Percentiles rank a stretch among this genome's conserved stretches.
phyloP scores from a whole-genome alignment of 2,329 filamentous ascomycete species.

The Thermoascus crustaceus region DNA sequence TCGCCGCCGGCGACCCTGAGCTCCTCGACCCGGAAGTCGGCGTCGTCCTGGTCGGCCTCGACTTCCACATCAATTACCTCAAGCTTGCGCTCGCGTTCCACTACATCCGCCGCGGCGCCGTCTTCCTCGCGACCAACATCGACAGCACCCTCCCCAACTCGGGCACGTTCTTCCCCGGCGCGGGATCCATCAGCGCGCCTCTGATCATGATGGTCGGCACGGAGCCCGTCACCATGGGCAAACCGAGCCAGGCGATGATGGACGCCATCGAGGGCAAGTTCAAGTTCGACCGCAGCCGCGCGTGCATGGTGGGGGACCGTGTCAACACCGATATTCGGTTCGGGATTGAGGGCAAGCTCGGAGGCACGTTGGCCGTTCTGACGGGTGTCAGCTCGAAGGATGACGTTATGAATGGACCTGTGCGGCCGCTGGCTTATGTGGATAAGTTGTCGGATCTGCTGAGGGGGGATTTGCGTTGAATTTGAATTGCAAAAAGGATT shows the following conservation, averaged over 20 bases:
- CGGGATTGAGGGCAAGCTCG: conserved; percentile 80
- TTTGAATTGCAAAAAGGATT: too few relatives aligned
- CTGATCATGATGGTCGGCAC: conserved; percentile 62
- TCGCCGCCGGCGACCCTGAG: conserved; percentile 63
- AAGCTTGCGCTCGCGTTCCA: conserved; percentile 80
- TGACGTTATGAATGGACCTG: conserved; percentile 67
- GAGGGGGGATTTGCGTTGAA: too few relatives aligned
- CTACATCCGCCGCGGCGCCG: conserved; percentile 70
- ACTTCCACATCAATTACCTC: conserved; percentile 92
- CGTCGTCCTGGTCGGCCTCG: conserved; percentile 78
- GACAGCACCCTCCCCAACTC: conserved; percentile 83
- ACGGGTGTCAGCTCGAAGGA: conserved; percentile 80
- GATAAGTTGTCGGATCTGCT: conserved; percentile 74
- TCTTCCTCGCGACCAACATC: conserved; percentile 87
- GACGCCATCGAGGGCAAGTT: conserved; percentile 97
- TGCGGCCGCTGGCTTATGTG: conserved; percentile 74
- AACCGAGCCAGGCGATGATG: conserved; percentile 99
- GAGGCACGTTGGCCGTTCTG: conserved; percentile 82
- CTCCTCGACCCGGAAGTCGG: conserved; percentile 80
- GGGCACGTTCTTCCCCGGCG: conserved; percentile 80
- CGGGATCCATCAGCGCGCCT: conserved; percentile 72
- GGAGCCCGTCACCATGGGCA: conserved; percentile 73
- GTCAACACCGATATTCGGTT: conserved; percentile 95
- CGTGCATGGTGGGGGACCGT: conserved; percentile 94
- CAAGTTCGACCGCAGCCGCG: conserved; percentile 68